Conservation (phyloP, 192 early-diverging fungal species). For the Umbelopsis sp. region DNA sequence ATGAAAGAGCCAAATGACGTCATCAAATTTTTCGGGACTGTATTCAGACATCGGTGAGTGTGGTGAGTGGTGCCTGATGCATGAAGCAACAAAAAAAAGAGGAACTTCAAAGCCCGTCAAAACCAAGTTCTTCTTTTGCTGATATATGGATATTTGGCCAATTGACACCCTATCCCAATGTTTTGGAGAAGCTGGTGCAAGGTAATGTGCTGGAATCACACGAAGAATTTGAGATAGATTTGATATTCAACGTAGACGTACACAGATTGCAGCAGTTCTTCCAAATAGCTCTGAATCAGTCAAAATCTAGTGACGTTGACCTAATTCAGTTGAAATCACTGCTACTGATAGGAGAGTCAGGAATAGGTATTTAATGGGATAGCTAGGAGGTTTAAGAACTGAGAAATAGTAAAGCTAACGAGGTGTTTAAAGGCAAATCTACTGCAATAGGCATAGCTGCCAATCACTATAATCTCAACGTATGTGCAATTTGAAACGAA, state of each 20-base stretch:
- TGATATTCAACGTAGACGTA: neutral
- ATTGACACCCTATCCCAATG: neutral
- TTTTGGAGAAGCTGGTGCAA: conserved; percentile 27
- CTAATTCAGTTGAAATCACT: neutral
- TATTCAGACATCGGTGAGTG: too few relatives aligned
- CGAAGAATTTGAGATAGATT: neutral
- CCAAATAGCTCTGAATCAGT: conserved; percentile 1
- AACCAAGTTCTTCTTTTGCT: neutral
- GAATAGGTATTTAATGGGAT: conserved; percentile 7
- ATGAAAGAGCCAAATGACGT: too few relatives aligned
- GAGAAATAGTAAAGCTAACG: neutral
- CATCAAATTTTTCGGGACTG: too few relatives aligned
- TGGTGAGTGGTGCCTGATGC: too few relatives aligned
- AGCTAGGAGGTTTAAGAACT: neutral
- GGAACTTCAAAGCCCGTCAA: too few relatives aligned
- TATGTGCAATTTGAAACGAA: neutral
- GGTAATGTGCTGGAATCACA: conserved; percentile 1
- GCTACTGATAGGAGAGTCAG: conserved; percentile 26
- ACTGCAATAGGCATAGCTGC: neutral
- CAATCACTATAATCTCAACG: neutral
- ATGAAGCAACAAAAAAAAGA: too few relatives aligned
- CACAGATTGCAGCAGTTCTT: conserved; percentile 15
- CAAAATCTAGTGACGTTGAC: neutral
- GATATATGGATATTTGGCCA: neutral
- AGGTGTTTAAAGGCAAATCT: conserved; percentile 15